Evolutionary conservation across 345 rosid genomes (phyloP), one percentile per base, ranked within the genome.

Genomic region (Moricandia arvensis): DNA sequence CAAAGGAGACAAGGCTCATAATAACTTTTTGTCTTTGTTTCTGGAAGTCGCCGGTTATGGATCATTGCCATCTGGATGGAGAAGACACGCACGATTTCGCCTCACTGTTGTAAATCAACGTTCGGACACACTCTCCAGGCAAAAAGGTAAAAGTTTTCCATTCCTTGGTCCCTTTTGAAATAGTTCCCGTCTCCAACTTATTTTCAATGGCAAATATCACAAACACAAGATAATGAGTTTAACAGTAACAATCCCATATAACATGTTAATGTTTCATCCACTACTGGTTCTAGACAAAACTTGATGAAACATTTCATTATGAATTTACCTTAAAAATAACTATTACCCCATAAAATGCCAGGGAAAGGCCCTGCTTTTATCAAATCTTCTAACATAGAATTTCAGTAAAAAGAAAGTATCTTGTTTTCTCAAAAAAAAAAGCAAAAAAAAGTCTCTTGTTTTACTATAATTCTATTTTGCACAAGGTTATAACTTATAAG

Each of bases 11-110:
- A 83, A 84, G 70, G 86, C 69, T 75, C 86, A 84, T 74, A 2
- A 21, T 21, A 81, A 86, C 76, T 7, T 0, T 10, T 70, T 93
- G 75, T 89, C 94, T 12, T 63, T 92, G 83, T 93, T 86, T 75
- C 78, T 93, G 53, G 88, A 89, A 70, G 96, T 87, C 71, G 87
- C 89, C 0, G 88, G 88, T 81, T 80, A 87, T 16, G 34, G 79
- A 5, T 63, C 88, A 2, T 71, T 93, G 79, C 88, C 95, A 1
- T 81, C 83, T 68, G 91, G 95, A 69, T 90, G 98, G 96, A 87
- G 90, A 81, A 83, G 93, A 87, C 83, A 82, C 34, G 85, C 88
- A 1, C 90, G 82, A 66, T 87, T 85, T 59, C 83, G 84, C 79
- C 69, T 93, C 77, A 81, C 83, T 16, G 78, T 93, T 38, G 84